Evolutionary conservation across 768 basidiomycete species (phyloP).

Genomic region (Collybia sordida): DNA sequence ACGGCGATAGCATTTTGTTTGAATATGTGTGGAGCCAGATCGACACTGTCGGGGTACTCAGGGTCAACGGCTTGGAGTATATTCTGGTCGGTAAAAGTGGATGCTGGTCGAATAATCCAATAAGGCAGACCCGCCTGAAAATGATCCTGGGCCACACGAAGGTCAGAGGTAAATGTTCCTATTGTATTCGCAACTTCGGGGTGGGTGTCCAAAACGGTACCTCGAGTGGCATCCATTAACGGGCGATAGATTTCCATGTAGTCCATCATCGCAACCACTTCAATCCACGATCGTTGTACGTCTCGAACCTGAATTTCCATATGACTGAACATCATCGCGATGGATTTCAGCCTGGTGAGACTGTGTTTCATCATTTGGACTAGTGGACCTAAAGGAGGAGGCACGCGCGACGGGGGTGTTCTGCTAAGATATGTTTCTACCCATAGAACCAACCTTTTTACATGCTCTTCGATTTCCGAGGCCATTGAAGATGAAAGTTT

Average conservation of each 20-base stretch:
- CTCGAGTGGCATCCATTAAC: neutral
- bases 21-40: neutral
- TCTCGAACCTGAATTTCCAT: neutral
- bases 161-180: neutral
- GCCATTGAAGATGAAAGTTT: neutral
- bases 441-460: neutral
- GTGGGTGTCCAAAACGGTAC: neutral
- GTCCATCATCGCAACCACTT: neutral
- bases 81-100: neutral
- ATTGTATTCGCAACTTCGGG: neutral
- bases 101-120: neutral
- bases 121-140: neutral
- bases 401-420: neutral
- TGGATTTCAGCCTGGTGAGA: neutral
- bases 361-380: neutral
- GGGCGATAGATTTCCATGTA: conserved; percentile 1
- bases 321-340: neutral
- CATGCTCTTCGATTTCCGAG: neutral
- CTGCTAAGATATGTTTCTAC: neutral
- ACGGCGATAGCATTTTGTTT: no score
- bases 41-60: neutral
- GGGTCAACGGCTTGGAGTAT: neutral
- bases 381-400: neutral
- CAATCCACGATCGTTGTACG: neutral
- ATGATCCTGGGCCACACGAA: neutral